Evolutionary conservation across 176 grass and related monocot genomes (phyloP).

Genomic region (Typha latifolia): DNA sequence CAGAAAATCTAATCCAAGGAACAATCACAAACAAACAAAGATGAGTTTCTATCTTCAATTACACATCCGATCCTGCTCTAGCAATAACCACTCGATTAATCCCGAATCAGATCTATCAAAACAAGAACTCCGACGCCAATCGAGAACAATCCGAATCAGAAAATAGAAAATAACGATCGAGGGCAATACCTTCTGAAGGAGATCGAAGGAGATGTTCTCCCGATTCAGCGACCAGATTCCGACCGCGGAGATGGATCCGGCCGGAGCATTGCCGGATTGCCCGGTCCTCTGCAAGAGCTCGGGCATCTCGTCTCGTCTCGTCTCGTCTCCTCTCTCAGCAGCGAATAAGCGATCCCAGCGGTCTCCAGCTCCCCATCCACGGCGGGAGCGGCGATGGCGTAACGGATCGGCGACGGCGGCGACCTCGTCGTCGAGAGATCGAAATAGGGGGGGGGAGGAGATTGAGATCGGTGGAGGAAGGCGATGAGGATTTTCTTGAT

Average conservation of each 20-base stretch:
- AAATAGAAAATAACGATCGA: not conserved
- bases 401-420: not conserved
- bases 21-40: no score
- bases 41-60: no score
- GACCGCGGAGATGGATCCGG: not conserved
- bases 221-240: conserved; percentile 91
- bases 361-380: conserved; percentile 15
- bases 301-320: conserved; percentile 30
- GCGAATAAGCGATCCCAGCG: not conserved
- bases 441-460: no score
- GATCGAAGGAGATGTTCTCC: conserved; percentile 93
- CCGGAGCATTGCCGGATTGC: conserved; percentile 3
- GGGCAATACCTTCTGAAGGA: conserved; percentile 70
- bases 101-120: conserved; percentile 1
- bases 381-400: not conserved
- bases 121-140: not conserved
- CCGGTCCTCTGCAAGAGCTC: conserved; percentile 15
- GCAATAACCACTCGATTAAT: not conserved
- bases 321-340: not conserved
- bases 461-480: no score
- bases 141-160: not conserved
- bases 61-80: no score
- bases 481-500: not conserved
- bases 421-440: not conserved
- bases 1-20: no score